Percentiles rank a stretch among this genome's conserved stretches.
Conservation (phyloP, 2,329 filamentous ascomycete species). For the Calonectria leucothoes region DNA sequence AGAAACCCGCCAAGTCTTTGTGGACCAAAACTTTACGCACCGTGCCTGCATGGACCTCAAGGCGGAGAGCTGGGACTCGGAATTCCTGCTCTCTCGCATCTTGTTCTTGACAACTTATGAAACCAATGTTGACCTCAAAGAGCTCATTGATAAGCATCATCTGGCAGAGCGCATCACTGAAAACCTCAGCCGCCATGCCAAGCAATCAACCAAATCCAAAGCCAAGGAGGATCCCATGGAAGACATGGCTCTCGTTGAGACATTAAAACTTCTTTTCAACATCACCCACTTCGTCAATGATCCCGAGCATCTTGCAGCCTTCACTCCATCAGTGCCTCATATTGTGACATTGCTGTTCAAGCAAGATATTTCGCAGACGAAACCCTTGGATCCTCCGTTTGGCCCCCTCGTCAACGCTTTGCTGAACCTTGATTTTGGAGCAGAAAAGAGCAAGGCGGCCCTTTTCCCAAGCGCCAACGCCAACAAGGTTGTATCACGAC, state of each 20-base stretch:
- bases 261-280: conserved; percentile 90
- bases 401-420: conserved; percentile 82
- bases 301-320: conserved; percentile 68
- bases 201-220: conserved; percentile 48
- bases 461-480: conserved; percentile 75
- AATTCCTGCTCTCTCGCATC: conserved; percentile 75
- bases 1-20: conserved; percentile 57
- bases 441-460: conserved; percentile 62
- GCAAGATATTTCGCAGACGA: conserved; percentile 65
- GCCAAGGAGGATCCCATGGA: conserved; percentile 68
- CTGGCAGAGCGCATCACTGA: conserved; percentile 70
- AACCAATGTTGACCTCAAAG: conserved; percentile 61
- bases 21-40: conserved; percentile 62
- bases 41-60: conserved; percentile 79
- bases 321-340: conserved; percentile 75
- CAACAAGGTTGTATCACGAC: conserved; percentile 68
- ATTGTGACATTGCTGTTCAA: conserved; percentile 78
- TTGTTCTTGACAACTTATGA: conserved; percentile 60
- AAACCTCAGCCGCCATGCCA: conserved; percentile 78
- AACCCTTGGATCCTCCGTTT: conserved; percentile 79
- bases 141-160: conserved; percentile 56
- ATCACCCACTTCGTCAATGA: conserved; percentile 75
- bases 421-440: conserved; percentile 79
- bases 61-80: conserved; percentile 81
- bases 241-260: conserved; percentile 85